These are phyloP conservation scores for Stentor coeruleus DNA, from an alignment of 73 alveolate genomes.

Conservation along the genomic window DNA sequence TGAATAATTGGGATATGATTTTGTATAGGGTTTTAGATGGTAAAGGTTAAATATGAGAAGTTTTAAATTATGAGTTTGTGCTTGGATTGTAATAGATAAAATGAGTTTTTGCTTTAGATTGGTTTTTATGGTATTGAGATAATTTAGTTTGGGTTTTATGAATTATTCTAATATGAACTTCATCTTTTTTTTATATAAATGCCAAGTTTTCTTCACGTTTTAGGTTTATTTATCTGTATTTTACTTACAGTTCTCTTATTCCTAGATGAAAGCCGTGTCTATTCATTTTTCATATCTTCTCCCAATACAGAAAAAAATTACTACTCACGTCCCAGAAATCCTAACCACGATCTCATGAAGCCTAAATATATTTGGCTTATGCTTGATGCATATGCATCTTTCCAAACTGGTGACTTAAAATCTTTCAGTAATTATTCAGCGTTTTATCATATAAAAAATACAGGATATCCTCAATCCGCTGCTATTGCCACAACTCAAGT, in stretches of 20 bases:
- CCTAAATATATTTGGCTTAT: background rate
- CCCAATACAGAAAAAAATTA: background rate
- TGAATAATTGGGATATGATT: no score
- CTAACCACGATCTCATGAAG: background rate
- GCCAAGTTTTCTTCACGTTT: no score
- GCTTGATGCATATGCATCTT: background rate
- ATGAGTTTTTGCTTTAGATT: no score
- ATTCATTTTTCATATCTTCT: background rate
- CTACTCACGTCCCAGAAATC: background rate
- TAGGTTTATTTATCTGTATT: background rate
- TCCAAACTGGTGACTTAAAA: background rate
- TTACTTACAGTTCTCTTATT: background rate
- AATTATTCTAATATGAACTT: no score
- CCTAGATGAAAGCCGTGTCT: background rate
- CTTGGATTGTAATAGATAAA: no score
- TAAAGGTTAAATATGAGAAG: no score
- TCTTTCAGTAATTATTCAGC: background rate
- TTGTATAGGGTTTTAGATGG: no score
- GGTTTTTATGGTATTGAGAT: no score
- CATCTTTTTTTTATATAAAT: no score
- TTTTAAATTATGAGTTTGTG: no score
- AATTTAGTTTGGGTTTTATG: no score
- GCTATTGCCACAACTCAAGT: background rate
- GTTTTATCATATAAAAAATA: background rate
- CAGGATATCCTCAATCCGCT: constrained; percentile 22